These are phyloP conservation scores for Diaporthe sp. DNA, from an alignment of 2,329 filamentous ascomycete species.

Conservation along the genomic window DNA sequence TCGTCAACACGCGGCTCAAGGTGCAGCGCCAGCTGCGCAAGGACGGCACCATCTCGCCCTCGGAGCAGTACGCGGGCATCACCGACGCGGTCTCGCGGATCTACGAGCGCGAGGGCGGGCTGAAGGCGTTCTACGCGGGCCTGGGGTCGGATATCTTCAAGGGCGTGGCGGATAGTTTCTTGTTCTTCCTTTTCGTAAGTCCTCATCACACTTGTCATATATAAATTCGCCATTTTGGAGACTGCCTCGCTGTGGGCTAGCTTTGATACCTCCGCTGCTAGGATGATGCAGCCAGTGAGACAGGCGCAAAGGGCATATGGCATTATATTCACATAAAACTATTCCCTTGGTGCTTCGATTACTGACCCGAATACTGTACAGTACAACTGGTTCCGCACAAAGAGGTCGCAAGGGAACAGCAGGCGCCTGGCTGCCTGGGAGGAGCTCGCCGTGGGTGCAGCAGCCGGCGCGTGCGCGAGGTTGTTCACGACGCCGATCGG, in stretches of 20 bases:
- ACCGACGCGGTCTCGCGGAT: slow-evolving; percentile 80
- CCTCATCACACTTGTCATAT: too few relatives aligned
- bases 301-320: neutral
- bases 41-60: slow-evolving; percentile 44
- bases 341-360: neutral
- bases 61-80: slow-evolving; percentile 72
- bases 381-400: slow-evolving; percentile 70
- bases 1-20: slow-evolving; percentile 86
- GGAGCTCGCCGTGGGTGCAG: slow-evolving; percentile 80
- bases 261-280: slow-evolving; percentile 66
- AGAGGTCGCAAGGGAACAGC: slow-evolving; percentile 52
- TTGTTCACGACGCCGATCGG: slow-evolving; percentile 84
- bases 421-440: slow-evolving; percentile 72
- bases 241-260: too few relatives aligned
- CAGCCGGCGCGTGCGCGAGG: slow-evolving; percentile 82
- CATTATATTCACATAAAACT: too few relatives aligned
- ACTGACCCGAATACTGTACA: neutral
- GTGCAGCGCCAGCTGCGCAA: slow-evolving; percentile 75
- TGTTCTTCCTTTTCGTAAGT: slow-evolving; percentile 66
- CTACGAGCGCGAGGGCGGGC: slow-evolving; percentile 77
- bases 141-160: slow-evolving; percentile 75
- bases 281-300: too few relatives aligned
- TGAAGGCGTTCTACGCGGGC: slow-evolving; percentile 78
- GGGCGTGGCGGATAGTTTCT: slow-evolving; percentile 80
- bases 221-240: neutral